Evolutionary conservation across 768 basidiomycete genomes (phyloP), one percentile per base, ranked within the genome.

Genomic region (Phanerodontia chrysosporium): DNA sequence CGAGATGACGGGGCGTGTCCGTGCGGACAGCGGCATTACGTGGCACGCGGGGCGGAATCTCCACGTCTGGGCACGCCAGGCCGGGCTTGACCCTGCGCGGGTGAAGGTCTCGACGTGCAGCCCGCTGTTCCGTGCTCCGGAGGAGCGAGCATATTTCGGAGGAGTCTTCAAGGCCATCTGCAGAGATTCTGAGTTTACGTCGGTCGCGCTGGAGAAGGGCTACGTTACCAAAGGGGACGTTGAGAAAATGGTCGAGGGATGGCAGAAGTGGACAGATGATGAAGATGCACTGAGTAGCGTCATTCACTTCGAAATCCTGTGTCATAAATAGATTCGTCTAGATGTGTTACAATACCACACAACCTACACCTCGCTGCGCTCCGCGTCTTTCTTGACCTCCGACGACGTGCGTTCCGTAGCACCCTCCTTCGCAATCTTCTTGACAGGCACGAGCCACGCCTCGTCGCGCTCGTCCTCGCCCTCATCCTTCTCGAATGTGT

Each of bases 131-230:
- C 72, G 67, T 49, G 71, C 68, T 0, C 57, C 66, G 0, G 74
- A 74, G 56, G 76, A 79, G 42, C 65, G 72, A 0, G 64, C 58
- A 14, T 78, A 75, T 73, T 77, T 71, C 71, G 67, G 75, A 8
- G 66, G 58, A 12, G 25, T 72, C 29, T 74, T 73, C n/a, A 73
- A 72, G 73, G 16, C 73, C 75, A 13, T 64, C 77, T 5, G 70
- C 69, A 1, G 58, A 2, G 49, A 58, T 0, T 76, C 75, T 7
- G 61, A 63, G n/a, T 76, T 75, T 57, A 69, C 74, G 4, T 29
- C 55, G 27, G 63, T 58, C 22, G 75, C 73, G 1, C 16, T 77
- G 0, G 65, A 71, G n/a, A 64, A 58, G 2, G 73, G 70, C 2
- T 46, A 69, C 0, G 62, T 45, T 21, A 55, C 59, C 8, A 8